Conservation (phyloP, 495 filamentous ascomycete genomes). For the Aspergillus olivimuriae region DNA sequence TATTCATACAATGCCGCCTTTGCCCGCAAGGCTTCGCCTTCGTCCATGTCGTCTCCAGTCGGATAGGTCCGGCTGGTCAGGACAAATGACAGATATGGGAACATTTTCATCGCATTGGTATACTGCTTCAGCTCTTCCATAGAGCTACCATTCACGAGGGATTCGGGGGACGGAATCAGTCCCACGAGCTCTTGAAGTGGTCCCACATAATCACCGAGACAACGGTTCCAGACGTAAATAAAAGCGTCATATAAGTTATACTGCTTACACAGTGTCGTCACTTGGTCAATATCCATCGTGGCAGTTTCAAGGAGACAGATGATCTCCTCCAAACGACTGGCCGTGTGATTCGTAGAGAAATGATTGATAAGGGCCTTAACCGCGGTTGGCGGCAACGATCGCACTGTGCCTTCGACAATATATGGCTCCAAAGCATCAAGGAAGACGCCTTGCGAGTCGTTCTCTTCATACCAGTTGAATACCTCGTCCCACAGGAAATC, state of each 20-base stretch:
- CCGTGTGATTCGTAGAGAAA: slow-evolving; percentile 64
- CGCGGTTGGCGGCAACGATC: slow-evolving; percentile 69
- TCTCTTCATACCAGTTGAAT: slow-evolving; percentile 83
- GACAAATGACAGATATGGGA: slow-evolving; percentile 90
- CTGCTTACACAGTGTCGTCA: slow-evolving; percentile 83
- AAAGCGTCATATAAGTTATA: slow-evolving; percentile 90
- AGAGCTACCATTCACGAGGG: slow-evolving; percentile 30
- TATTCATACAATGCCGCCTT: slow-evolving; percentile 89
- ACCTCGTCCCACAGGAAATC: slow-evolving; percentile 89
- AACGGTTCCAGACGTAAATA: slow-evolving; percentile 95
- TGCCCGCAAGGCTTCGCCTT: slow-evolving; percentile 61
- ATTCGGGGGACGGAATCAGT: slow-evolving; percentile 46
- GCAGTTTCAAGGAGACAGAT: slow-evolving; percentile 86
- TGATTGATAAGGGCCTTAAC: slow-evolving; percentile 80
- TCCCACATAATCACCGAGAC: slow-evolving; percentile 80
- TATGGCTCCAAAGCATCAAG: slow-evolving; percentile 81
- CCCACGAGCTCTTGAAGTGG: slow-evolving; percentile 78
- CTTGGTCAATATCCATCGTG: slow-evolving; percentile 91
- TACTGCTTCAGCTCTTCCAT: slow-evolving; percentile 29
- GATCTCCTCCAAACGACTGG: slow-evolving; percentile 82
- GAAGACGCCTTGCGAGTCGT: slow-evolving; percentile 64
- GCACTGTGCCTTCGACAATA: slow-evolving; percentile 71
- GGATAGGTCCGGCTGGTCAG: slow-evolving; percentile 89
- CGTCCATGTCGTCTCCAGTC: slow-evolving; percentile 65
- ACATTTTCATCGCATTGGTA: slow-evolving; percentile 78